These are phyloP conservation scores for Hyaloscypha finlandica DNA, from an alignment of 495 filamentous ascomycete species.

Conservation along the genomic window DNA sequence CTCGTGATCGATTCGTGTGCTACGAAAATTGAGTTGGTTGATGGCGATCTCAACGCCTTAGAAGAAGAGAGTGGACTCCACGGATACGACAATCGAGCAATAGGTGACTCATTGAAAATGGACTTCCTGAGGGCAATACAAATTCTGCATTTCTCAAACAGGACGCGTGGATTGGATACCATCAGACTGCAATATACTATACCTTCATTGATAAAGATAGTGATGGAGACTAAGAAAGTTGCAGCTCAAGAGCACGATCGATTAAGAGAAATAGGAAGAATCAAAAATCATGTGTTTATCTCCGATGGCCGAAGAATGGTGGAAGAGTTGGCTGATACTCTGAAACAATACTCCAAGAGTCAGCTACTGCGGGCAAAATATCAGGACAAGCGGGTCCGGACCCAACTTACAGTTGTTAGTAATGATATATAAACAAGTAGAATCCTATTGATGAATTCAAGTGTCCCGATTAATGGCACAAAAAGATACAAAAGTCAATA, in stretches of 20 bases:
- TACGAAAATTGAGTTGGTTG: neutral
- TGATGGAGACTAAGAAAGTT: neutral
- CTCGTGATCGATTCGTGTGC: neutral
- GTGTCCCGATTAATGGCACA: conserved; percentile 21
- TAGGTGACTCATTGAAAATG: neutral
- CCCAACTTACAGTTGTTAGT: neutral
- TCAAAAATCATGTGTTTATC: neutral
- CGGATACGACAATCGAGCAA: neutral
- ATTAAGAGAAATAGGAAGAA: neutral
- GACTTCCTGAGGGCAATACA: conserved; percentile 1
- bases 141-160: neutral
- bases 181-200: neutral
- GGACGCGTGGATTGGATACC: neutral
- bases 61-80: conserved; percentile 1
- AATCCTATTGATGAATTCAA: neutral
- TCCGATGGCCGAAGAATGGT: neutral
- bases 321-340: neutral
- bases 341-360: neutral
- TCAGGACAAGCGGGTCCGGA: neutral
- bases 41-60: neutral
- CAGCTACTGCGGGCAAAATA: neutral
- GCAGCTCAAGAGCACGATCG: neutral
- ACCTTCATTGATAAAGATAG: neutral
- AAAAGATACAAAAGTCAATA: conserved; percentile 17
- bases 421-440: neutral